phyloP scores from a whole-genome alignment of 2,329 filamentous ascomycete species.

The Dothistroma septosporum region DNA sequence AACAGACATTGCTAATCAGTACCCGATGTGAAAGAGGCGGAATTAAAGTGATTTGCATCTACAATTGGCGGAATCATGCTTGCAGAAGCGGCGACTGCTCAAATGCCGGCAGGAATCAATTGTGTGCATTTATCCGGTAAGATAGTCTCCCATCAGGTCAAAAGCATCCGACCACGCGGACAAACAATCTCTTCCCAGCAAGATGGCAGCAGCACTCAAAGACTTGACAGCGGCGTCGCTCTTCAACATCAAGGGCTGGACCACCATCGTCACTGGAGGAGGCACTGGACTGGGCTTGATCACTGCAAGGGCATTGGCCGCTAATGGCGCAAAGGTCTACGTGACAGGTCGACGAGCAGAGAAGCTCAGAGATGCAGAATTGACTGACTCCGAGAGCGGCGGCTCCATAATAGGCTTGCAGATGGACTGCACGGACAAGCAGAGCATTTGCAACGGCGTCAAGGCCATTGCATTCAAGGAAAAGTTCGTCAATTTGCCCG shows the following conservation, averaged over 20 bases:
- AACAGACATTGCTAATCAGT: too few relatives aligned
- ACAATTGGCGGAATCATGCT: not conserved
- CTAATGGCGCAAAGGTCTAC: constrained; percentile 49
- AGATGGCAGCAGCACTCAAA: constrained; percentile 22
- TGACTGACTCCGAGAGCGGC: constrained; percentile 55
- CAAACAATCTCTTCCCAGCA: constrained; percentile 7
- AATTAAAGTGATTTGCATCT: too few relatives aligned
- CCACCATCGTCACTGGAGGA: constrained; percentile 44
- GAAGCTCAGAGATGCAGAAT: constrained; percentile 41
- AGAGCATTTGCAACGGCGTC: constrained; percentile 27
- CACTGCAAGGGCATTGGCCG: constrained; percentile 45
- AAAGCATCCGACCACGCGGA: not conserved
- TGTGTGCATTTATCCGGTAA: not conserved
- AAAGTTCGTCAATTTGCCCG: constrained; percentile 32
- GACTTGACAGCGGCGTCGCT: constrained; percentile 27
- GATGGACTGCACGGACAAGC: constrained; percentile 34
- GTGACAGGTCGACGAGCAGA: constrained; percentile 46
- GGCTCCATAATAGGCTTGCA: constrained; percentile 49
- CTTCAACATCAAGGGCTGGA: constrained; percentile 40
- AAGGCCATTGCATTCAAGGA: constrained; percentile 28
- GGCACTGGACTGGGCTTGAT: constrained; percentile 48
- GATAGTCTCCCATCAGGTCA: not conserved
- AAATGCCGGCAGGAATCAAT: not conserved
- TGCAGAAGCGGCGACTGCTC: not conserved
- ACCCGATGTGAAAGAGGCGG: too few relatives aligned